Percentiles rank a stretch among this genome's conserved stretches.
These are phyloP conservation scores for Cladosporium austrohemisphaericum DNA, from an alignment of 2,329 filamentous ascomycete genomes.

Conservation along the genomic window DNA sequence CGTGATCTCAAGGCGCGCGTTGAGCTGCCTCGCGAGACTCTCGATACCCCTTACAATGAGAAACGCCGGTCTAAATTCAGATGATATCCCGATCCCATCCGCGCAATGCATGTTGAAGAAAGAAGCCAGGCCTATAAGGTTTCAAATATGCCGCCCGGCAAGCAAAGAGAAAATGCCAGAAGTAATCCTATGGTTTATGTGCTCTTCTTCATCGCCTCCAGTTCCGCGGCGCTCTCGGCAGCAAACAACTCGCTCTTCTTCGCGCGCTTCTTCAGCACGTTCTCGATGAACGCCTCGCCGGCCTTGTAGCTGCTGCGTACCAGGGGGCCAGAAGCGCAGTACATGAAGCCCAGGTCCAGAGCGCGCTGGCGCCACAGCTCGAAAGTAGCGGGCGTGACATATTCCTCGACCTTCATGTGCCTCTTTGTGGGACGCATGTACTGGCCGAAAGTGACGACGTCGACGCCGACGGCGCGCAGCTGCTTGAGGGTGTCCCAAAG, in stretches of 20 bases:
- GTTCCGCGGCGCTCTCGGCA: slow-evolving; percentile 22
- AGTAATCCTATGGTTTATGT: not conserved
- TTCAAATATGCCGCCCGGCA: too few species aligned
- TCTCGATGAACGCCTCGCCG: slow-evolving; percentile 97
- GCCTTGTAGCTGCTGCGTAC: slow-evolving; percentile 97
- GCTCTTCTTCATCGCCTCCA: slow-evolving; percentile 8
- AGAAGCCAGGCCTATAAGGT: too few species aligned
- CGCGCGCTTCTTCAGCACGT: slow-evolving; percentile 81
- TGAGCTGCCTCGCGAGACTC: slow-evolving; percentile 6
- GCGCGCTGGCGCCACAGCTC: slow-evolving; percentile 88
- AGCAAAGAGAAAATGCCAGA: not conserved
- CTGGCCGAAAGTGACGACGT: slow-evolving; percentile 98
- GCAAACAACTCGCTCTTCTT: slow-evolving; percentile 33
- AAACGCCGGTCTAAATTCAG: not conserved
- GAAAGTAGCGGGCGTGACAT: slow-evolving; percentile 86
- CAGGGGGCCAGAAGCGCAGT: slow-evolving; percentile 88
- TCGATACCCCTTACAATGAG: not conserved
- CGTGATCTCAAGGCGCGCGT: slow-evolving; percentile 5
- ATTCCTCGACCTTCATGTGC: slow-evolving; percentile 94
- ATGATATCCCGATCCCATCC: not conserved
- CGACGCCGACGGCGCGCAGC: slow-evolving; percentile 74
- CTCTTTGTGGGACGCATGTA: slow-evolving; percentile 99
- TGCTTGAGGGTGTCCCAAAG: slow-evolving; percentile 76
- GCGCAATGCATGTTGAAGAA: slow-evolving; percentile 15
- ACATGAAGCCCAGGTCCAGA: slow-evolving; percentile 92